Conservation (phyloP, 1,284 basidiomycete species). For the Somion occarium region DNA sequence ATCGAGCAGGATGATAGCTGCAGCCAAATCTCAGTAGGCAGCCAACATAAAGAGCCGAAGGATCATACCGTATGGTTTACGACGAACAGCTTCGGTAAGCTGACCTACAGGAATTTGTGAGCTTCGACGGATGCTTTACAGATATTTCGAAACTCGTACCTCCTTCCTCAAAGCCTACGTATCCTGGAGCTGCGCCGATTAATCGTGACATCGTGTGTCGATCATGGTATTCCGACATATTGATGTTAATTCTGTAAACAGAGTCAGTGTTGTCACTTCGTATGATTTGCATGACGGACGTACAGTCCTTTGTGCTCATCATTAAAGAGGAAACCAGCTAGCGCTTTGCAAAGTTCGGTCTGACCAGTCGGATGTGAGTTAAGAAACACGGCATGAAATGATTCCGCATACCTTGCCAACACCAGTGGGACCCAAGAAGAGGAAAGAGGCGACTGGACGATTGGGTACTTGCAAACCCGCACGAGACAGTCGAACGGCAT, state of each 20-base stretch:
- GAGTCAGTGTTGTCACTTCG: neutral
- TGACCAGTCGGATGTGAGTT: conserved; percentile 24
- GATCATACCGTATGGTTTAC: conserved; percentile 70
- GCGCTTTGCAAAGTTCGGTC: conserved; percentile 86
- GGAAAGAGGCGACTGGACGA: conserved; percentile 86
- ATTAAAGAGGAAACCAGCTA: conserved; percentile 85
- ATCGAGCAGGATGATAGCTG: conserved; percentile 78
- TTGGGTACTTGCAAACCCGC: conserved; percentile 86
- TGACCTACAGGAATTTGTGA: conserved; percentile 43
- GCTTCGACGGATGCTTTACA: neutral
- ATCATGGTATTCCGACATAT: conserved; percentile 93
- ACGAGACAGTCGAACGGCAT: conserved; percentile 87
- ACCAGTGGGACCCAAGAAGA: conserved; percentile 88
- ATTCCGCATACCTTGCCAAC: conserved; percentile 60
- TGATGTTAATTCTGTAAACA: conserved; percentile 70
- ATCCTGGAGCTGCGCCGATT: conserved; percentile 89
- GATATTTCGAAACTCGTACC: conserved; percentile 46
- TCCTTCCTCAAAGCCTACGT: conserved; percentile 92
- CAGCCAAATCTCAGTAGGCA: conserved; percentile 5
- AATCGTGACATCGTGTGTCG: conserved; percentile 87
- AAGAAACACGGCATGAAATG: neutral
- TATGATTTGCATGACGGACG: conserved; percentile 21
- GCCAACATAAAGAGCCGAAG: conserved; percentile 1
- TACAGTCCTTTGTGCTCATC: conserved; percentile 82
- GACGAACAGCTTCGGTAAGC: conserved; percentile 82